Evolutionary conservation across 805 yeast genomes (phyloP).

Genomic region (Helenozyma baotianmanensis): DNA sequence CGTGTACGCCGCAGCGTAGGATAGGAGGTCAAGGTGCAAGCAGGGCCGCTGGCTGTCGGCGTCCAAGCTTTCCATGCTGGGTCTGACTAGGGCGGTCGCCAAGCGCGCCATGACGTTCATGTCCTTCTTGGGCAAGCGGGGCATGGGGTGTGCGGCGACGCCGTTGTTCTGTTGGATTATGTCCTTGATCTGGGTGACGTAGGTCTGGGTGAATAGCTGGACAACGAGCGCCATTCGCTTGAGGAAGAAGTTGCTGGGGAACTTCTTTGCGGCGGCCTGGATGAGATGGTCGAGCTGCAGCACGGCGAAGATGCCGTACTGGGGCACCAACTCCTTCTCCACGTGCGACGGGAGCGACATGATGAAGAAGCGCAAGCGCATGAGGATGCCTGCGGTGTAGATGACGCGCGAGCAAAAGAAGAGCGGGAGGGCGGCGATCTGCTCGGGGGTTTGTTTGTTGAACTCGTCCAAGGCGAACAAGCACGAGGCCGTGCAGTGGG

Average conservation of each 20-base stretch:
- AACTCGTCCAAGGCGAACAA: constrained; percentile 46
- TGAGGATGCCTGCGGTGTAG: constrained; percentile 62
- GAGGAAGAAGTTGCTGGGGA: constrained; percentile 44
- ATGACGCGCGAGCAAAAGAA: constrained; percentile 53
- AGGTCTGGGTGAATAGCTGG: constrained; percentile 57
- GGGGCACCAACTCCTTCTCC: constrained; percentile 45
- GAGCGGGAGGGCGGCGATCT: constrained; percentile 54
- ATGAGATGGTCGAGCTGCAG: constrained; percentile 25
- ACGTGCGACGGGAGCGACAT: constrained; percentile 46
- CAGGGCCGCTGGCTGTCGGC: constrained; percentile 4
- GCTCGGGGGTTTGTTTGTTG: constrained; percentile 38
- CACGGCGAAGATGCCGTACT: constrained; percentile 34
- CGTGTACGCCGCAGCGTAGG: constrained; percentile 15
- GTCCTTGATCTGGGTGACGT: constrained; percentile 48
- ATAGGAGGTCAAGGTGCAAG: constrained; percentile 15
- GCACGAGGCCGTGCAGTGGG: constrained; percentile 52
- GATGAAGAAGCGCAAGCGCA: constrained; percentile 53
- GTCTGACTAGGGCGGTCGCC: constrained; percentile 10
- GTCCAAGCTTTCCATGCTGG: constrained; percentile 2
- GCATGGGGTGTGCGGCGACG: constrained; percentile 10
- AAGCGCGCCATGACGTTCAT: constrained; percentile 17
- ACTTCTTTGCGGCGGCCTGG: constrained; percentile 22
- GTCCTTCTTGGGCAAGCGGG: constrained; percentile 13
- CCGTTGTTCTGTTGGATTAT: constrained; percentile 22
- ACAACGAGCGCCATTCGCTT: constrained; percentile 53